Base-by-base conservation (phyloP, 2,329 filamentous ascomycete genomes). In the Bipolaris zeicola region DNA sequence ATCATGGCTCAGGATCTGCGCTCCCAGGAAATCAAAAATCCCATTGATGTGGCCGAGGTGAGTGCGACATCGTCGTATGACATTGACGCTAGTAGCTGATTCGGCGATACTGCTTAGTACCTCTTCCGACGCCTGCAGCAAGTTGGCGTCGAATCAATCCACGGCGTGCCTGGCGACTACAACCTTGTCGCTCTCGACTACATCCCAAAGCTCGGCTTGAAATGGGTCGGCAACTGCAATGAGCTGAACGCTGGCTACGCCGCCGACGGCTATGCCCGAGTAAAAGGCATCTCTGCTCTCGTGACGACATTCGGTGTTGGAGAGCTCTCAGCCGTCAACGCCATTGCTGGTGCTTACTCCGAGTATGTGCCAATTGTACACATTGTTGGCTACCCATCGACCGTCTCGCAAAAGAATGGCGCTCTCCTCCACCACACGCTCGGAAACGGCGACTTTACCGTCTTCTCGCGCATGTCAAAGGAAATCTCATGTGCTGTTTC, bases 401-500 rank as follows among this genome's bases (percentile, higher is more conserved):
- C 76, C 10, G 39, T 64, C 5, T 74, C 76, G 1, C 77, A 80
- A 64, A 71, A 71, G 42, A 72, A 76, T 59, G 75, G 77, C 39
- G 72, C 76, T 44, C 71, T 80, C 3, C 70, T 82, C 13, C 80
- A 82, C 58, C 80, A 81, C 64, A 80, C 78, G 0, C 74, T 80
- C 28, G 79, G 79, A 41, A 79, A 80, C 66, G 79, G 91, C 57
- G 89, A 96, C 77, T 96, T 90, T 77, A 87, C 89, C 58, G 90
- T 92, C 52, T 96, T 96, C 74, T 83, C 87, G 64, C 85, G 90
- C 69, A 96, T 96, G 89, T 90, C 83, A 72, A 80, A 83, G 44
- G 77, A 86, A 48, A 86, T 96, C 65, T 90, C 90, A 1, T 89
- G 87, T 71, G 85, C 86, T 20, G 82, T 90, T 37, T 87, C 89